These are phyloP conservation scores for Chionographis japonica DNA, from an alignment of 106 monocot genomes.

Conservation along the genomic window DNA sequence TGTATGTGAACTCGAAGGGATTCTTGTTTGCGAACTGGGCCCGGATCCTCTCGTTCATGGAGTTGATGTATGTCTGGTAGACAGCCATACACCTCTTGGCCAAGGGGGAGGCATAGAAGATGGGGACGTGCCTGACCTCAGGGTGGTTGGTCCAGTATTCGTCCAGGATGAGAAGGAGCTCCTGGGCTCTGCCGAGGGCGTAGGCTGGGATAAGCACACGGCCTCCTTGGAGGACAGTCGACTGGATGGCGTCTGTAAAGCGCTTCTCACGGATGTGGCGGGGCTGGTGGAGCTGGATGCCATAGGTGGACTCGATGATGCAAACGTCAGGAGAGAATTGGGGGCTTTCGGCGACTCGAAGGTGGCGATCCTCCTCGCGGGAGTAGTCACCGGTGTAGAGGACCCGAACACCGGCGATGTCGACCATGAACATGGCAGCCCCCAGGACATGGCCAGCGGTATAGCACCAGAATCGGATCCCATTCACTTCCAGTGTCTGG, in stretches of 20 bases:
- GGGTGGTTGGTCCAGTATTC: constrained; percentile 94
- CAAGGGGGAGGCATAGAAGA: constrained; percentile 92
- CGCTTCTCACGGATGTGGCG: constrained; percentile 81
- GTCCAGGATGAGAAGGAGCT: constrained; percentile 93
- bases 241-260: constrained; percentile 90
- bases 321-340: constrained; percentile 52
- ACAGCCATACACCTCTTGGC: constrained; percentile 99
- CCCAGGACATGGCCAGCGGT: constrained; percentile 98
- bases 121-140: constrained; percentile 89
- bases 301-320: constrained; percentile 96
- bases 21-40: constrained; percentile 84
- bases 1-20: constrained; percentile 93
- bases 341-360: constrained; percentile 60
- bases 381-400: constrained; percentile 99
- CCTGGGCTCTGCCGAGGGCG: constrained; percentile 93
- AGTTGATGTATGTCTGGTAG: constrained; percentile 97
- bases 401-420: constrained; percentile 84
- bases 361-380: constrained; percentile 93
- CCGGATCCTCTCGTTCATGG: constrained; percentile 95
- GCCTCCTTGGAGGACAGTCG: constrained; percentile 73
- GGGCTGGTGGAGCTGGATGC: constrained; percentile 92
- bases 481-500: constrained; percentile 96
- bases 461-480: constrained; percentile 99
- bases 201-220: constrained; percentile 95
- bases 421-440: constrained; percentile 99